phyloP scores from a whole-genome alignment of 805 yeast species.

The Teunomyces barrocoloradensis region DNA sequence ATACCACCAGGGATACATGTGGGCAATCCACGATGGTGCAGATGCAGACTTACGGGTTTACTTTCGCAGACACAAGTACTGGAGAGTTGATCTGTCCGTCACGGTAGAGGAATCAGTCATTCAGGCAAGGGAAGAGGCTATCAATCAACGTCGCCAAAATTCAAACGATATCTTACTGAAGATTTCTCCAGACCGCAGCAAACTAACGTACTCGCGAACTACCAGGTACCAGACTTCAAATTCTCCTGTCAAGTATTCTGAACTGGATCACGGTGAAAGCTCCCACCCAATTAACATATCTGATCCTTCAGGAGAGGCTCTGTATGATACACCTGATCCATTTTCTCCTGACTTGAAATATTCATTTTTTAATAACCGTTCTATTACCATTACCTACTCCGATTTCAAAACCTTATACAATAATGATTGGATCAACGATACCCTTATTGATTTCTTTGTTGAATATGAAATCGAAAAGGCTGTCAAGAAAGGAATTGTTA shows the following conservation, averaged over 20 bases:
- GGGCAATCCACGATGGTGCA: conserved; percentile 7
- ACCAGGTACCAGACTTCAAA: conserved; percentile 6
- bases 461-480: conserved; percentile 50
- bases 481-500: conserved; percentile 19
- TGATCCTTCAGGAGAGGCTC: not conserved
- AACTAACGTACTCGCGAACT: conserved; percentile 1
- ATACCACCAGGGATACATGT: conserved; percentile 5
- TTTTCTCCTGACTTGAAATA: conserved; percentile 49
- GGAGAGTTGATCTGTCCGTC: conserved; percentile 1
- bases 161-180: not conserved
- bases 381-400: conserved; percentile 55
- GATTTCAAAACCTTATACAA: conserved; percentile 81
- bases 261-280: not conserved
- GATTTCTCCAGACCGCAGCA: not conserved
- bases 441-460: conserved; percentile 80
- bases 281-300: not conserved
- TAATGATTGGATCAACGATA: conserved; percentile 87
- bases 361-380: conserved; percentile 52
- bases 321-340: conserved; percentile 28
- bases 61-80: conserved; percentile 5
- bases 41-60: conserved; percentile 7
- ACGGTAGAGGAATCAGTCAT: conserved; percentile 1
- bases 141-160: not conserved
- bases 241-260: not conserved
- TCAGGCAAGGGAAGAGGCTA: not conserved